Evolutionary conservation across 2,329 filamentous ascomycete species (phyloP).

Genomic region (Fonsecaea pedrosoi): DNA sequence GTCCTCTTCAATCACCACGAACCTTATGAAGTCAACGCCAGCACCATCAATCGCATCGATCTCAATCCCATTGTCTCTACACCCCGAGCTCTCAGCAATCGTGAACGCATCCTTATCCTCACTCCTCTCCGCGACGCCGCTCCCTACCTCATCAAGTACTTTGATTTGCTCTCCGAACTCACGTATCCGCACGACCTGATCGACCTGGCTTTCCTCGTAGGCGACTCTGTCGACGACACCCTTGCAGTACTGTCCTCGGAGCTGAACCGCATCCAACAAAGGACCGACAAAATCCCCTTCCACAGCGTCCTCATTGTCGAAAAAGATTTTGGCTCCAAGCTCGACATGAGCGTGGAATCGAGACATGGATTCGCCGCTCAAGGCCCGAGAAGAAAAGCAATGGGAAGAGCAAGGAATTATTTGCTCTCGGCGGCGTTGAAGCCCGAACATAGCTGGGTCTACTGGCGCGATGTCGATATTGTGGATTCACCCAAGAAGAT

Average conservation of each 20-base stretch:
- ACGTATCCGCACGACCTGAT: constrained; percentile 96
- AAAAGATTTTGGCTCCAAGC: constrained; percentile 82
- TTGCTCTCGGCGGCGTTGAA: constrained; percentile 83
- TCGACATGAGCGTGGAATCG: constrained; percentile 81
- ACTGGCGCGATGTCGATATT: constrained; percentile 98
- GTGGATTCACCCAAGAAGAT: constrained; percentile 86
- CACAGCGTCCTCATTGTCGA: constrained; percentile 82
- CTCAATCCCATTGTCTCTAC: constrained; percentile 86
- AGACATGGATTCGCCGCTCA: constrained; percentile 87
- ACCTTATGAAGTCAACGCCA: constrained; percentile 81
- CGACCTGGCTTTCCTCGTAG: constrained; percentile 91
- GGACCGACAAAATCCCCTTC: constrained; percentile 81
- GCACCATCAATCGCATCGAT: constrained; percentile 78
- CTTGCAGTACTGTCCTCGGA: constrained; percentile 84
- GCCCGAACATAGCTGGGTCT: constrained; percentile 96
- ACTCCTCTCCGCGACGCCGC: constrained; percentile 92
- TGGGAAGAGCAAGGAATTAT: constrained; percentile 92
- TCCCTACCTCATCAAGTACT: constrained; percentile 82
- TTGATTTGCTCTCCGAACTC: constrained; percentile 86
- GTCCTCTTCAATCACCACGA: constrained; percentile 96
- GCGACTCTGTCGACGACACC: constrained; percentile 90
- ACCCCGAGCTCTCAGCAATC: constrained; percentile 75
- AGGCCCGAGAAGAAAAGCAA: constrained; percentile 84
- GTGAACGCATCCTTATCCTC: constrained; percentile 87
- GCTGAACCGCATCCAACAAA: constrained; percentile 84